Base-by-base conservation (phyloP, 192 early-diverging fungal genomes). In the Allomyces macrogynus region DNA sequence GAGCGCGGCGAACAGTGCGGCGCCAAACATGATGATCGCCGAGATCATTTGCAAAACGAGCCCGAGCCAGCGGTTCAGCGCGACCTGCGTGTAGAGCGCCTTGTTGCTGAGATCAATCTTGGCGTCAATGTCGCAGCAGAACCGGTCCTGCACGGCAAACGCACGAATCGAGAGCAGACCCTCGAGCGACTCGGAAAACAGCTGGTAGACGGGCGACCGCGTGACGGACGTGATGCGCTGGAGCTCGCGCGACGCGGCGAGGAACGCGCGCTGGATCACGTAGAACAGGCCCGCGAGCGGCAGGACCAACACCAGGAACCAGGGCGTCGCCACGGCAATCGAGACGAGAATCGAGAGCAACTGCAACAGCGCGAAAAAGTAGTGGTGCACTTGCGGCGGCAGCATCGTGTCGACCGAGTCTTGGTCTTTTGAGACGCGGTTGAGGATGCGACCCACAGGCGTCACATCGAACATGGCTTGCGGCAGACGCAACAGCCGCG, bases 341-440 rank as follows among this genome's bases (percentile, higher is more conserved):
- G 24, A 20, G n/a, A 62, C 24, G 11, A 62, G 23, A n/a, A 57
- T 57, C 49, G 49, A 57, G 16, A 57, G 49, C 49, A 57, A 16
- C 49, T 57, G 49, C 16, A 57, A 16, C 0, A 57, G 3, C 16
- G 16, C 12, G 49, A 57, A 57, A n/a, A 57, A 57, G 49, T 20
- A 57, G 1, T 57, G 49, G 49, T 57, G 49, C 20, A 57, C 49
- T 57, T 57, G 49, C 16, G 49, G 49, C 49, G 85, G 84, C 18
- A 89, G 70, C 20, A 78, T 69, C 68, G 90, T 87, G 65, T 91
- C 91, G 10, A 90, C 74, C 23, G 83, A 85, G 68, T 85, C 81
- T 66, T 87, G 80, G 68, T 95, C 93, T 65, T 89, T 91, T 57
- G 87, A 86, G 71, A 95, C 92, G 14, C 92, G 84, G 69, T 95